phyloP scores from a whole-genome alignment of 163 green algal species.

The Scenedesmus sp. region DNA sequence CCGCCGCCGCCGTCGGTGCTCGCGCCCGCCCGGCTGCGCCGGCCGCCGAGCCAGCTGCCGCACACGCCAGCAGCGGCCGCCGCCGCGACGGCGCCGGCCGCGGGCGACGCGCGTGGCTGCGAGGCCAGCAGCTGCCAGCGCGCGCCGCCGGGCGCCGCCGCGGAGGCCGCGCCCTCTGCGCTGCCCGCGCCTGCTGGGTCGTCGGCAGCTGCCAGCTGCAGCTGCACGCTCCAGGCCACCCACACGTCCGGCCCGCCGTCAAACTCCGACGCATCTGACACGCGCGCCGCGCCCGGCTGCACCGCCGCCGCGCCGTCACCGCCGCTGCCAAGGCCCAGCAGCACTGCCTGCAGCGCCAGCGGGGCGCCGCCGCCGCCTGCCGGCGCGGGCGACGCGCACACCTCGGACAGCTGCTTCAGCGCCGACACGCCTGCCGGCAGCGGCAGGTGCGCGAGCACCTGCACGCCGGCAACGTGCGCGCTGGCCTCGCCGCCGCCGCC shows the following conservation, averaged over 20 bases:
- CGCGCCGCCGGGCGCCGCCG: background rate
- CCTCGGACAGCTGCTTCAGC: constrained; percentile 42
- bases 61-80: constrained; percentile 1
- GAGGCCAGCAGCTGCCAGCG: constrained; percentile 7
- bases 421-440: constrained; percentile 22
- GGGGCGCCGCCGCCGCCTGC: constrained; percentile 13
- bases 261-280: constrained; percentile 11
- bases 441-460: constrained; percentile 8
- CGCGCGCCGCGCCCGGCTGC: background rate
- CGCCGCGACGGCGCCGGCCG: background rate
- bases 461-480: constrained; percentile 1
- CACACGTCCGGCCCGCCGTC: constrained; percentile 22
- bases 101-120: background rate
- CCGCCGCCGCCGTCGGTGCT: background rate
- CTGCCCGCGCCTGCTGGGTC: background rate
- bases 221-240: constrained; percentile 7
- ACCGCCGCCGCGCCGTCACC: background rate
- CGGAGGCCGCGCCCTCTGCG: background rate
- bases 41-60: constrained; percentile 10
- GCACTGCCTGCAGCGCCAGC: constrained; percentile 3
- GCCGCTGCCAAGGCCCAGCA: background rate
- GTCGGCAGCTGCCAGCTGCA: background rate
- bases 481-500: background rate
- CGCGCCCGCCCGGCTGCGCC: background rate
- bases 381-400: background rate